phyloP scores from a whole-genome alignment of 2,329 filamentous ascomycete species.

The Colletotrichum filicis region DNA sequence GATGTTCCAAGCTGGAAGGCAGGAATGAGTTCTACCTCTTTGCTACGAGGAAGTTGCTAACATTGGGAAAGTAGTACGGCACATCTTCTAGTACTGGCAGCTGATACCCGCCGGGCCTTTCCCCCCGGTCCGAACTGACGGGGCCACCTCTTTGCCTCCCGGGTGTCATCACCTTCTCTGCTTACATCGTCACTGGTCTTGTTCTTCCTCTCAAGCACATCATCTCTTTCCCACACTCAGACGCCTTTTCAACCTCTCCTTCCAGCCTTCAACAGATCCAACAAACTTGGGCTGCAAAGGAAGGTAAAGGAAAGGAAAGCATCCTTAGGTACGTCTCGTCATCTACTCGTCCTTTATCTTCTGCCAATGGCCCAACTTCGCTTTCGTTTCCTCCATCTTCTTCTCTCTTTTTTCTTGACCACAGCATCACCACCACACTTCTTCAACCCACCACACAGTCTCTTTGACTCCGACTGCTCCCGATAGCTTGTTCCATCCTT shows the following conservation, averaged over 20 bases:
- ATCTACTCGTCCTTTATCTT: slow-evolving; percentile 40
- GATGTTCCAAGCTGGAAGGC: neutral
- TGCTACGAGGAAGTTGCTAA: neutral
- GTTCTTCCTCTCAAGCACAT: slow-evolving; percentile 5
- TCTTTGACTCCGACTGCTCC: slow-evolving; percentile 61
- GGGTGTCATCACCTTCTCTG: neutral
- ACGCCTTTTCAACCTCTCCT: slow-evolving; percentile 1
- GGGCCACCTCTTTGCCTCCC: neutral
- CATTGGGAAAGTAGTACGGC: neutral
- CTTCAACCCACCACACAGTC: slow-evolving; percentile 46
- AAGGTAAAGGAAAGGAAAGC: slow-evolving; percentile 13
- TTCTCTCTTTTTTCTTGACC: slow-evolving; percentile 36
- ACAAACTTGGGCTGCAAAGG: neutral
- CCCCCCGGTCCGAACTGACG: neutral
- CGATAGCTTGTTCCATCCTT: slow-evolving; percentile 69
- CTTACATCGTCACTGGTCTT: slow-evolving; percentile 7
- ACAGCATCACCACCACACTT: slow-evolving; percentile 57
- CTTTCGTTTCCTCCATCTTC: slow-evolving; percentile 42
- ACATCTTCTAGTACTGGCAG: neutral
- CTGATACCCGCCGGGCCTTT: neutral
- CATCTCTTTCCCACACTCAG: slow-evolving; percentile 9
- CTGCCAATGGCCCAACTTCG: slow-evolving; percentile 24
- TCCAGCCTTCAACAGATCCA: neutral
- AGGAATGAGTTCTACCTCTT: neutral
- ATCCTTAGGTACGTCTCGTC: slow-evolving; percentile 25